These are phyloP conservation scores for Stereum hirsutum DNA, from an alignment of 1,284 basidiomycete species.

Conservation along the genomic window DNA sequence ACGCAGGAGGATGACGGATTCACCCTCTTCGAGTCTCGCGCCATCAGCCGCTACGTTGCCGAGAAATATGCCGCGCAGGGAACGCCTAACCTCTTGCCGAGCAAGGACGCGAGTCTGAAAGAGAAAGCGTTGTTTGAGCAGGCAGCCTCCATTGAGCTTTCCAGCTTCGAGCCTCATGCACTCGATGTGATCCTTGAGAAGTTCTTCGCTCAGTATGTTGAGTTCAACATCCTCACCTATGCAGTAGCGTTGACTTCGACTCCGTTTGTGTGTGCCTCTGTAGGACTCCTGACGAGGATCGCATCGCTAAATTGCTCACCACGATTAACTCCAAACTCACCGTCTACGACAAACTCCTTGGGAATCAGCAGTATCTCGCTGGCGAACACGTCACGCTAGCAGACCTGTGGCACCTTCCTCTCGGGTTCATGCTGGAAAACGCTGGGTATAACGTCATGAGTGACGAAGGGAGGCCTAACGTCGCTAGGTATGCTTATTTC, in stretches of 20 bases:
- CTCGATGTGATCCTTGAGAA: conserved; percentile 31
- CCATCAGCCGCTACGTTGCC: conserved; percentile 40
- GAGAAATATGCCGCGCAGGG: conserved; percentile 32
- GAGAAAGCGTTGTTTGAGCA: conserved; percentile 43
- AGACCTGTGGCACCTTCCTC: conserved; percentile 45
- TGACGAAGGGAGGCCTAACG: conserved; percentile 21
- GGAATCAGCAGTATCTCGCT: conserved; percentile 30
- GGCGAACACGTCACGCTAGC: conserved; percentile 33
- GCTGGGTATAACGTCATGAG: conserved; percentile 15
- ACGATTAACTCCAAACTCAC: conserved; percentile 27
- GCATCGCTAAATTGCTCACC: conserved; percentile 15
- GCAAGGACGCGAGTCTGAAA: conserved; percentile 22
- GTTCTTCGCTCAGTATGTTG: conserved; percentile 38
- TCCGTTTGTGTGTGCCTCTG: neutral
- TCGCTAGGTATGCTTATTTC: conserved; percentile 14
- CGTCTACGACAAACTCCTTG: conserved; percentile 35
- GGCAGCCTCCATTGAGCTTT: conserved; percentile 40
- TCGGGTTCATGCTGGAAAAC: conserved; percentile 21
- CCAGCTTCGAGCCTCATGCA: conserved; percentile 41
- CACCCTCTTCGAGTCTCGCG: conserved; percentile 40
- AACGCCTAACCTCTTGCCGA: conserved; percentile 20
- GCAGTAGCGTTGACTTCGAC: no score
- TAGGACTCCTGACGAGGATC: conserved; percentile 14
- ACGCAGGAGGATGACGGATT: conserved; percentile 34
- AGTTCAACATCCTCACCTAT: no score